Evolutionary conservation across 805 yeast species (phyloP), one percentile per base, ranked within the genome.

Genomic region (Citeromyces nyonsensis): DNA sequence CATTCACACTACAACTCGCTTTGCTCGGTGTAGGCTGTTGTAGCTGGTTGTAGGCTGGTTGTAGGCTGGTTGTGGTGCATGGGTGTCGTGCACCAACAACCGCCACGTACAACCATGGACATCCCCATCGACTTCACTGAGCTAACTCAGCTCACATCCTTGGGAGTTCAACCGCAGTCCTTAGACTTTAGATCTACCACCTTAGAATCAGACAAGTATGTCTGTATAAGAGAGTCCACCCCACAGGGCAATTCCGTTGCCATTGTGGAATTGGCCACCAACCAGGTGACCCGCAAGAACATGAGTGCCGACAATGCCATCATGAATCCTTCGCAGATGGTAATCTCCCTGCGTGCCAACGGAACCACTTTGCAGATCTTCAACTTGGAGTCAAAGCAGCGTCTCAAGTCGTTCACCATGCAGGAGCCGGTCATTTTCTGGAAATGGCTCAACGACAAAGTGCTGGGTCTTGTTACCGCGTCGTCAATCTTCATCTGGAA

Each of bases 221-320:
- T 91, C 31, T 83, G 95, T 45, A 67, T 77, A 22, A 66, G 95
- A 48, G 88, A 78, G 51, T 55, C 69, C 24, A 47, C 59, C 42
- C 59, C 67, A 50, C 32, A 71, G 30, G 75, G 88, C 38, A 86
- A 84, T 57, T 68, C 91, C n/a, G 97, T 93, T 34, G 95, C 95
- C 29, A 91, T 91, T 46, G 72, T 91, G 40, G 93, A 91, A 51
- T 65, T 91, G 48, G 74, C 81, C 50, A 73, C 73, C 60, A 82
- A 82, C 56, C 69, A 72, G 44, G 73, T 86, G 38, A 78, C 81
- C 14, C 75, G 93, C 50, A 88, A 91, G 57, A 80, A 82, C 54
- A 91, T 91, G 95, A 69, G 82, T 35, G 99, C 98, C 29, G 99
- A 91, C 57, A 81, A 85, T 40, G 97, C 96, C 32, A 91, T 91